Conservation (phyloP, 257 asterid species). For the Primulina tabacum region DNA sequence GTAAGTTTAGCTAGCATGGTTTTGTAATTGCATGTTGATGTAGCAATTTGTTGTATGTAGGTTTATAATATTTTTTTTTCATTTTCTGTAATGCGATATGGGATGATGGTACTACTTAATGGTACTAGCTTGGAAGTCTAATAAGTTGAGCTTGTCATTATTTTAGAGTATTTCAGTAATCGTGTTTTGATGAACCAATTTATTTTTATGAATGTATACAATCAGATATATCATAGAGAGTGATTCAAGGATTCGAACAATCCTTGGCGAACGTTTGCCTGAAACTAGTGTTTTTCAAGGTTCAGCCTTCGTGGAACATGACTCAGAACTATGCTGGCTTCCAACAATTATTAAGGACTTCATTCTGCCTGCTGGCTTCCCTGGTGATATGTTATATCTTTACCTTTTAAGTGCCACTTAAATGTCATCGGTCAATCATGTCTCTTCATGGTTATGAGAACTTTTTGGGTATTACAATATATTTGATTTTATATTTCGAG, state of each 20-base stretch:
- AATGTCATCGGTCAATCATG: not conserved
- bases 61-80: too few species aligned
- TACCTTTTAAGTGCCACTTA: not conserved
- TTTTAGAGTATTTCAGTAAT: not conserved
- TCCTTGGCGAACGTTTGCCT: constrained; percentile 46
- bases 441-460: not conserved
- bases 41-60: not conserved
- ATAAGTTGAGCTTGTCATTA: not conserved
- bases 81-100: not conserved
- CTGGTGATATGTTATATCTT: constrained; percentile 44
- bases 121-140: not conserved
- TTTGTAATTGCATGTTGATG: not conserved
- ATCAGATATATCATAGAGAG: constrained; percentile 66
- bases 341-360: constrained; percentile 67
- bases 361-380: constrained; percentile 82
- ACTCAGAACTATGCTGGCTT: constrained; percentile 54
- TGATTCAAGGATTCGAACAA: constrained; percentile 47
- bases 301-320: constrained; percentile 24
- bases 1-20: not conserved
- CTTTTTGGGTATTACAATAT: not conserved
- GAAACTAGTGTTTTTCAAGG: constrained; percentile 27
- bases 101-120: not conserved
- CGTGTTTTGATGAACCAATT: not conserved
- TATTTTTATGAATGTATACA: constrained; percentile 19
- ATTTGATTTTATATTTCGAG: constrained; percentile 5